Percentiles rank a stretch among this genome's conserved stretches.
These are phyloP conservation scores for Plicaturopsis crispa DNA, from an alignment of 768 basidiomycete species.

Conservation along the genomic window DNA sequence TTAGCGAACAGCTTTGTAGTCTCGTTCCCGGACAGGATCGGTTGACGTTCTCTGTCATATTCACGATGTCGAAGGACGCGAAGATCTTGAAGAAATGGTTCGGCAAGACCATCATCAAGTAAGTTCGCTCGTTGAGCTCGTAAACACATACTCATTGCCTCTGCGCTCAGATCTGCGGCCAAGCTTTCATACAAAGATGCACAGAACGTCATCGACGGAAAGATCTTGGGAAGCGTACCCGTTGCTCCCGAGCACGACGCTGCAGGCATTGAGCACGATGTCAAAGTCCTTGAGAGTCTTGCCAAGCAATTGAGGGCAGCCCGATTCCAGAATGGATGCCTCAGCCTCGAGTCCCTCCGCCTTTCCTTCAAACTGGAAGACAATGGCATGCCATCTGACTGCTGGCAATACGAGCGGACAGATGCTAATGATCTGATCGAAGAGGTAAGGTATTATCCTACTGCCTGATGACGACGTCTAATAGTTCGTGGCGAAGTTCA, in stretches of 20 bases:
- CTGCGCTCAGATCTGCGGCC: slow-evolving; percentile 68
- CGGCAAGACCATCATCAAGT: slow-evolving; percentile 89
- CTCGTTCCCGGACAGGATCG: slow-evolving; percentile 83
- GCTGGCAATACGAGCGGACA: slow-evolving; percentile 49
- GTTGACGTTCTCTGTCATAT: slow-evolving; percentile 84
- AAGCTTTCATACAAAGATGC: slow-evolving; percentile 81
- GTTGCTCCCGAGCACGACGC: slow-evolving; percentile 52
- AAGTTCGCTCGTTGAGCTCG: slow-evolving; percentile 16
- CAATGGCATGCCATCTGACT: slow-evolving; percentile 73
- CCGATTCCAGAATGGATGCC: slow-evolving; percentile 75
- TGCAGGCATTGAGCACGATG: slow-evolving; percentile 65
- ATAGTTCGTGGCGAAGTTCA: slow-evolving; percentile 52
- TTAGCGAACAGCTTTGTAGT: slow-evolving; percentile 92
- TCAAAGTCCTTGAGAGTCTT: slow-evolving; percentile 59
- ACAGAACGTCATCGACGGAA: slow-evolving; percentile 76
- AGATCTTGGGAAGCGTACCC: slow-evolving; percentile 41
- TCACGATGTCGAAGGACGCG: slow-evolving; percentile 79
- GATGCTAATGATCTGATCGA: slow-evolving; percentile 82
- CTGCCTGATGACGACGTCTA: slow-evolving; percentile 3
- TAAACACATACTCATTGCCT: slow-evolving; percentile 5
- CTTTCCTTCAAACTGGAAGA: slow-evolving; percentile 68
- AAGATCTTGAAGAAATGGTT: slow-evolving; percentile 86
- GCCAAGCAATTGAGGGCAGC: slow-evolving; percentile 65
- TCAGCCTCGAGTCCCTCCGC: slow-evolving; percentile 61
- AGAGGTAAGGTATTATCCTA: slow-evolving; percentile 50